Evolutionary conservation across 2,329 filamentous ascomycete genomes (phyloP).

Genomic region (Aurifilum marmelostoma): DNA sequence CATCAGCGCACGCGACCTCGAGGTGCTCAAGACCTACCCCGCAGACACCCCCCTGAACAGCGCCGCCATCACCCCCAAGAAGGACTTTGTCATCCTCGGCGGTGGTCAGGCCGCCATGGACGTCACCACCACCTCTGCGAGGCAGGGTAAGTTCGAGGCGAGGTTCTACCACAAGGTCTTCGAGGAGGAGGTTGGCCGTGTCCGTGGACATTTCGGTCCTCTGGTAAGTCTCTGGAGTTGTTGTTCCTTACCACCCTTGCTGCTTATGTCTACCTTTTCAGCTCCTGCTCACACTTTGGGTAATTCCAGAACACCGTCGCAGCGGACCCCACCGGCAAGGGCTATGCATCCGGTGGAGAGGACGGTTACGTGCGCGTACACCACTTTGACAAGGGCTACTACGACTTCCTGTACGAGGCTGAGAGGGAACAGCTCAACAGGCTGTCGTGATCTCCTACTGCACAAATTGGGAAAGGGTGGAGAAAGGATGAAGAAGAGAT

Average conservation of each 20-base stretch:
- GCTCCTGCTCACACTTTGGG: neutral
- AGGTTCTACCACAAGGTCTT: constrained; percentile 99
- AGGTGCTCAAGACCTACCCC: constrained; percentile 88
- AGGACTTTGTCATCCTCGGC: constrained; percentile 96
- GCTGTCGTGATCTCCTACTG: constrained; percentile 33
- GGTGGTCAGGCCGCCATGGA: constrained; percentile 99
- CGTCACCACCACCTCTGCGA: constrained; percentile 89
- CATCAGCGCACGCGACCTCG: constrained; percentile 81
- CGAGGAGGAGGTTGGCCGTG: constrained; percentile 96
- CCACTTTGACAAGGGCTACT: constrained; percentile 98
- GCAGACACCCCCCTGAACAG: constrained; percentile 96
- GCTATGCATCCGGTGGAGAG: constrained; percentile 94
- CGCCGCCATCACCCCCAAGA: constrained; percentile 90
- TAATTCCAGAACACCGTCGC: constrained; percentile 79
- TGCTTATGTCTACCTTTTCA: neutral
- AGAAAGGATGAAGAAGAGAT: constrained; percentile 14
- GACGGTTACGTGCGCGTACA: constrained; percentile 98
- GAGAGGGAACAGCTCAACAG: constrained; percentile 75
- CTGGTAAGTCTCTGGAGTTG: constrained; percentile 50
- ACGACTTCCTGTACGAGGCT: constrained; percentile 98
- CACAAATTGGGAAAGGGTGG: neutral
- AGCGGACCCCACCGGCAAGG: constrained; percentile 85
- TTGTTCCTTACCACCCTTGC: no score
- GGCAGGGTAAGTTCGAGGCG: constrained; percentile 99
- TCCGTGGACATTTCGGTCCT: constrained; percentile 94